These are phyloP conservation scores for Funneliformis caledonium DNA, from an alignment of 371 early-diverging fungal species.

Conservation along the genomic window DNA sequence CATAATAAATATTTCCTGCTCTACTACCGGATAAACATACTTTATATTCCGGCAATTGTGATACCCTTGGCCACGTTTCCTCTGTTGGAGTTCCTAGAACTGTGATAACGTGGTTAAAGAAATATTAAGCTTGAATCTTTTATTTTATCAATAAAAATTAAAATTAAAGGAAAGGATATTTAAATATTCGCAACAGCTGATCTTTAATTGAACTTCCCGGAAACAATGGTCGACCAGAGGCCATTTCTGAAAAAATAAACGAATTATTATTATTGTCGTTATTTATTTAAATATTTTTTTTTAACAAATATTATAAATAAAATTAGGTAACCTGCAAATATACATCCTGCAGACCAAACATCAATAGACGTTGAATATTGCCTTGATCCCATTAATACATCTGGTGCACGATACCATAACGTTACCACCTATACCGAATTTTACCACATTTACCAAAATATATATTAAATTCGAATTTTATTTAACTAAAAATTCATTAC, in stretches of 20 bases:
- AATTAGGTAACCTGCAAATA: slow-evolving; percentile 76
- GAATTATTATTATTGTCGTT: not conserved
- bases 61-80: slow-evolving; percentile 89
- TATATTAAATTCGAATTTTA: not conserved
- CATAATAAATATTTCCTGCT: not conserved
- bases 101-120: slow-evolving; percentile 45
- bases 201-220: slow-evolving; percentile 92
- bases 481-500: not conserved
- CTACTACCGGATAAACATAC: slow-evolving; percentile 41
- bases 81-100: slow-evolving; percentile 92
- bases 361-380: slow-evolving; percentile 98
- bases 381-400: slow-evolving; percentile 97
- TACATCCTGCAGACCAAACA: slow-evolving; percentile 99
- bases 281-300: not conserved
- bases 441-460: not conserved
- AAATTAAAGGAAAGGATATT: slow-evolving; percentile 50
- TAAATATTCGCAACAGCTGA: slow-evolving; percentile 90
- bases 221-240: slow-evolving; percentile 93
- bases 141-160: not conserved
- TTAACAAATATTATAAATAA: slow-evolving; percentile 8
- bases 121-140: not conserved
- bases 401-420: slow-evolving; percentile 97
- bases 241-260: slow-evolving; percentile 67
- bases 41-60: slow-evolving; percentile 91
- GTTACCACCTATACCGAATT: slow-evolving; percentile 70